phyloP scores from a whole-genome alignment of 2,329 filamentous ascomycete genomes.

The Monilinia fructicola region DNA sequence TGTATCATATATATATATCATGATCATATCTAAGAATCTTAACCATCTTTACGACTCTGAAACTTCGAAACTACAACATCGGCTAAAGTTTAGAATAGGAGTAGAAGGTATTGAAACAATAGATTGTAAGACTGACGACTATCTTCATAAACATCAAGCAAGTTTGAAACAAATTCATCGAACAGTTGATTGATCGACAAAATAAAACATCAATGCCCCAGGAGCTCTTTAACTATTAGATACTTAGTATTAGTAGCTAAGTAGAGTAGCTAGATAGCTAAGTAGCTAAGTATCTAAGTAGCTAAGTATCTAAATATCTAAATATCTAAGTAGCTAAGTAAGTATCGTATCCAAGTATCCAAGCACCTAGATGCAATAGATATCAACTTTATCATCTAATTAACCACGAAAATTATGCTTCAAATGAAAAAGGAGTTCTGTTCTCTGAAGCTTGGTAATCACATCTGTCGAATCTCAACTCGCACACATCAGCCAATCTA shows the following conservation, averaged over 20 bases:
- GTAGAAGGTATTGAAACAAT: too few species aligned
- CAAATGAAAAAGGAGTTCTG: conserved; percentile 10
- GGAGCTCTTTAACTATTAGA: background rate
- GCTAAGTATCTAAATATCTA: too few species aligned
- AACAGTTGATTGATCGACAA: conserved; percentile 1
- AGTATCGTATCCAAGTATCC: too few species aligned
- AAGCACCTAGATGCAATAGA: too few species aligned
- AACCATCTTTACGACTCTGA: background rate
- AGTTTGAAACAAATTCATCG: background rate
- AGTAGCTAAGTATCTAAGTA: too few species aligned
- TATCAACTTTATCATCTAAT: too few species aligned
- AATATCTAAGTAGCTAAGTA: too few species aligned
- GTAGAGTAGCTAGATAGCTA: too few species aligned
- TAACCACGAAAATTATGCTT: conserved; percentile 1
- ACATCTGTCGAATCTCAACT: background rate
- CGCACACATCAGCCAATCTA: conserved; percentile 4
- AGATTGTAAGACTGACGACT: too few species aligned
- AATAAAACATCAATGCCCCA: background rate
- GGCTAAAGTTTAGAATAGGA: too few species aligned
- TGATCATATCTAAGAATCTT: too few species aligned
- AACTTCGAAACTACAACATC: background rate
- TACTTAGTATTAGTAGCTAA: too few species aligned
- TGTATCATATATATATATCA: background rate
- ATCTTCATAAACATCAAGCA: background rate
- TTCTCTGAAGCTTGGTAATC: background rate